Base-by-base conservation (phyloP, 805 yeast species). In the Komagataella pseudopastoris region DNA sequence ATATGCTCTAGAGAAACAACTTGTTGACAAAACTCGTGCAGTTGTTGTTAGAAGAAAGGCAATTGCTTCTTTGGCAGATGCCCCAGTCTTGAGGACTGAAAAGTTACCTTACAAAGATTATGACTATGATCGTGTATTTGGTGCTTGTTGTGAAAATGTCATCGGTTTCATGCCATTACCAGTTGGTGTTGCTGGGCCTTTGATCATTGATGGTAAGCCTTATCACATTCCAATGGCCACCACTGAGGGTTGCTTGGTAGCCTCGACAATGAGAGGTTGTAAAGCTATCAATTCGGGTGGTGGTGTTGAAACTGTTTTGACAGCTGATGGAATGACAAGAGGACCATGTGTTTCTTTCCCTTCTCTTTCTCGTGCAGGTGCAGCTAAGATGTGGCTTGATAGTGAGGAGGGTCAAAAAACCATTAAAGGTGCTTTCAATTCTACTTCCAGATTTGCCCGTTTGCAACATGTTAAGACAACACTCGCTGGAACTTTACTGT, bases 61-160 rank as follows among this genome's bases (percentile, higher is more conserved):
- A n/a, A 85, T 93, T 60, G 87, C 97, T 17, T 76, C 80, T 50
- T 67, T 88, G 51, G 88, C 96, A 6, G 77, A 81, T 59, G 88
- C 95, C 17, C 89, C 96, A 51, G 81, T 87, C 16, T 73, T 93
- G 51, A 83, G 81, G 57, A 69, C 84, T 2, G 71, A 77, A 39
- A 77, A 80, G 56, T 73, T 93, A 56, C 99, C 99, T 16, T 89
- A 80, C 67, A 71, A 74, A 56, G 70, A 80, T 61, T 93, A 91
- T 63, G 96, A 93, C 65, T 93, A 89, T 65, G 95, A 89, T 64
- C 83, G 98, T 58, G 99, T 93, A 6, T 84, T 90, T 62, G 99
- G 99, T 55, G 97, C 99, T 7, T 93, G 99, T 71, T 93, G 99
- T 73, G 99, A 93, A 67, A 93, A 93, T 63, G 99, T 93, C 53